Evolutionary conservation across 2,329 filamentous ascomycete genomes (phyloP).

Genomic region (Didymellaceae sp.): DNA sequence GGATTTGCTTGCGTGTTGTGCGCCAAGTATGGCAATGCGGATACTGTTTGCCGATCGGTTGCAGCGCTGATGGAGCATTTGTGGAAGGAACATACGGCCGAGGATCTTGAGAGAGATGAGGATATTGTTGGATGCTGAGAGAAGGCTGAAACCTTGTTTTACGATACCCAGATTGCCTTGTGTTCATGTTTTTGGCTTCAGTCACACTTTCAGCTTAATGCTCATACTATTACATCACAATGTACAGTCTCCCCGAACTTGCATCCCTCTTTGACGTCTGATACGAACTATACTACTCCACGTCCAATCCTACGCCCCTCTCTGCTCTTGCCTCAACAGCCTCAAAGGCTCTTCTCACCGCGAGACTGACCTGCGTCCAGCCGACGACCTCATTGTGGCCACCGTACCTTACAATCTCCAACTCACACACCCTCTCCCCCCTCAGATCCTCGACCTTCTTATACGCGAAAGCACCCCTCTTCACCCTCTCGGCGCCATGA

Average conservation of each 20-base stretch:
- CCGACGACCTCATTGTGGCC: slow-evolving; percentile 73
- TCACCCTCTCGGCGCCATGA: slow-evolving; percentile 40
- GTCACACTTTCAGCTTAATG: neutral
- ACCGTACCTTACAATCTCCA: slow-evolving; percentile 54
- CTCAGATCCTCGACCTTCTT: slow-evolving; percentile 38
- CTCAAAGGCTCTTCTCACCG: slow-evolving; percentile 70
- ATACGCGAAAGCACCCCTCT: slow-evolving; percentile 46
- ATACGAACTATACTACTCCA: slow-evolving; percentile 1
- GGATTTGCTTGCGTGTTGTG: slow-evolving; percentile 44
- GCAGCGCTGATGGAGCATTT: slow-evolving; percentile 42
- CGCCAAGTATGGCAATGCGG: slow-evolving; percentile 28
- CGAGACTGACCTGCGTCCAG: slow-evolving; percentile 68
- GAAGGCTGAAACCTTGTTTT: neutral
- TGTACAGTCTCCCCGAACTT: neutral
- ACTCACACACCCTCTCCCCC: slow-evolving; percentile 43
- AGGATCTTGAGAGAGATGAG: slow-evolving; percentile 36
- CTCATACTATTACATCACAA: neutral
- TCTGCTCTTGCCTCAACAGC: slow-evolving; percentile 59
- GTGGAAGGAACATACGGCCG: slow-evolving; percentile 40
- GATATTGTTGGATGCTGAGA: slow-evolving; percentile 30
- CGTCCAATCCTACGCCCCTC: slow-evolving; percentile 10
- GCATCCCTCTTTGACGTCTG: no score
- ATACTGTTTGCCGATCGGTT: slow-evolving; percentile 37
- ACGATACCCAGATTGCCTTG: slow-evolving; percentile 1
- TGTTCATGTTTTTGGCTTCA: neutral